Base-by-base conservation (phyloP, 768 basidiomycete species). In the Mrakia hoshinonis region DNA sequence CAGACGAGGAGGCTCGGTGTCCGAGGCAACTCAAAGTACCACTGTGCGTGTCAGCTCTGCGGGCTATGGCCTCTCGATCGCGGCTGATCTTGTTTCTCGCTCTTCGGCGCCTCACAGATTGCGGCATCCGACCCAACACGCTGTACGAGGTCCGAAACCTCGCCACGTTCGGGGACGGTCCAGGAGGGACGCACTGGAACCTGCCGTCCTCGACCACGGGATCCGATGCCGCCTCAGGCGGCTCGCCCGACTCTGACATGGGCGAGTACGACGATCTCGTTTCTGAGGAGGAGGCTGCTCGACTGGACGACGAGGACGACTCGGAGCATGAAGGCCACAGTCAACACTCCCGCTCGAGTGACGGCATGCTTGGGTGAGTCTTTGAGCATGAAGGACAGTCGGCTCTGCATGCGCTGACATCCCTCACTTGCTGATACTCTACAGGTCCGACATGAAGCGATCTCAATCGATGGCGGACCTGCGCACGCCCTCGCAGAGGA, bases 1-100 rank as follows among this genome's bases (percentile, higher is more conserved):
- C 94, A 92, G 85, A 95, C 93, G 65, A 84, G 93, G 75, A 88
- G 93, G 70, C 81, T 96, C 72, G 93, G 93, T 73, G 91, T 91
- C 72, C 83, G 93, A 81, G 92, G 93, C 64, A 93, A 95, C 83
- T 91, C 89, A 82, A 94, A 94, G 84, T 95, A 95, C 81, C 92
- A 95, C 81, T 95, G 91, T 92, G 75, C 75, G 88, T 83, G 9
- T 18, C 29, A 10, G 29, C 20, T 38, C 34, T 61, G 26, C 13
- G 13, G 10, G 29, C 29, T n/a, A 6, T 34, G 18, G 26, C 20
- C 46, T 10, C 46, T 47, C 46, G 20, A 10, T 55, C 20, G 2
- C 58, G 31, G 2, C 36, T 18, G 31, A 31, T 34, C 55, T 31
- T 31, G 29, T 36, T 1, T 55, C 26, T 55, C 26, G 2, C 6